phyloP scores from a whole-genome alignment of 2,329 filamentous ascomycete genomes.

The Penicillium corylophilum region DNA sequence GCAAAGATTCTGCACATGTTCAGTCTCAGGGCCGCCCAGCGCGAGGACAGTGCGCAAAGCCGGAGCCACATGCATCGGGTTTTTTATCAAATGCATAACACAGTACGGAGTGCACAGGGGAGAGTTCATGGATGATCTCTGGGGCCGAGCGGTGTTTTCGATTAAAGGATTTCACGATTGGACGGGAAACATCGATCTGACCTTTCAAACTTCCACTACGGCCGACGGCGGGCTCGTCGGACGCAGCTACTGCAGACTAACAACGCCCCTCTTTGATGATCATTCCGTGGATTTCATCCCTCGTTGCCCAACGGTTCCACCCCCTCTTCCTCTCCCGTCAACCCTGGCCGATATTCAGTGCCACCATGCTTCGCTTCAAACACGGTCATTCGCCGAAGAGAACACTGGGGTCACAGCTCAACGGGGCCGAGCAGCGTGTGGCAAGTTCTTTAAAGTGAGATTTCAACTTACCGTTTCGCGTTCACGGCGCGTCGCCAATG shows the following conservation, averaged over 20 bases:
- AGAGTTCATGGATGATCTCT: background rate
- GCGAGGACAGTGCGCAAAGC: background rate
- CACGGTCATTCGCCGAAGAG: background rate
- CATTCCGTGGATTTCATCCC: slow-evolving; percentile 12
- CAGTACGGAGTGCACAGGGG: background rate
- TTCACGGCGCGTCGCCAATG: background rate
- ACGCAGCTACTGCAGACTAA: slow-evolving; percentile 16
- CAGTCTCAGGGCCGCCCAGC: too few relatives aligned
- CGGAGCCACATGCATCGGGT: background rate
- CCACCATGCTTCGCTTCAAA: slow-evolving; percentile 1
- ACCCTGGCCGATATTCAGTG: background rate
- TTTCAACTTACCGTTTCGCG: background rate
- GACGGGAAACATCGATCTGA: background rate
- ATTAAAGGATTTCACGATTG: background rate
- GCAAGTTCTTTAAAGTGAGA: background rate
- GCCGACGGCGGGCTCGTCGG: background rate
- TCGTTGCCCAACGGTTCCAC: slow-evolving; percentile 19
- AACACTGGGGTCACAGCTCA: background rate
- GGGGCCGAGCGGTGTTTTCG: background rate
- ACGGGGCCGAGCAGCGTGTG: background rate
- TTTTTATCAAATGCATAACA: background rate
- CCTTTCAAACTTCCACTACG: background rate
- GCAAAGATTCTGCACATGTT: background rate
- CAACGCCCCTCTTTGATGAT: slow-evolving; percentile 4
- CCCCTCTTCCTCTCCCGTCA: background rate